phyloP scores from a whole-genome alignment of 495 filamentous ascomycete species.

The Barbatosphaeria neglecta region DNA sequence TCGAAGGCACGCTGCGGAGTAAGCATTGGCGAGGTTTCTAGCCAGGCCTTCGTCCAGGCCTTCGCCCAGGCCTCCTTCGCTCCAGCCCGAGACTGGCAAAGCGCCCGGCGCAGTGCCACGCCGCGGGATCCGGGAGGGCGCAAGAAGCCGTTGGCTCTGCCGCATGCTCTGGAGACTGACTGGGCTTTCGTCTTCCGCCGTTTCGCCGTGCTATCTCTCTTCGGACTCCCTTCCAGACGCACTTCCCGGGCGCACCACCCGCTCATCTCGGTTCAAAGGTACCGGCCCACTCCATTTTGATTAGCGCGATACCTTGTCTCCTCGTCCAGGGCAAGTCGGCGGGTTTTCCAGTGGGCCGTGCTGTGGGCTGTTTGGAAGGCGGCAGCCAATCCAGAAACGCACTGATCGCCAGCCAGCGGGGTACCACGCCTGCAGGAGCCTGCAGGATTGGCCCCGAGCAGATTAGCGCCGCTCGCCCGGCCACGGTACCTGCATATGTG shows the following conservation, averaged over 20 bases:
- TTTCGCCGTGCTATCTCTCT: no score
- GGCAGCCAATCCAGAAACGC: background rate
- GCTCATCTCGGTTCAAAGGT: constrained; percentile 10
- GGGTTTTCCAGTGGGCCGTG: no score
- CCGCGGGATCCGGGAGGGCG: background rate
- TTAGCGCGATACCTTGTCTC: background rate
- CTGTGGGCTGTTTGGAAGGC: background rate
- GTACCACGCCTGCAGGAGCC: no score
- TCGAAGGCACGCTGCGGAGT: no score
- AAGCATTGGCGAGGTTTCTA: no score
- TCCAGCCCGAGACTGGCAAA: background rate
- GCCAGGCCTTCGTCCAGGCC: background rate
- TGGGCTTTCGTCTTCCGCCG: no score
- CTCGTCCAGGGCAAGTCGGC: no score
- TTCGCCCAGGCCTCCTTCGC: background rate
- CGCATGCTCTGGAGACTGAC: no score
- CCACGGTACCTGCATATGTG: constrained; percentile 1
- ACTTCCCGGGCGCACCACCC: background rate
- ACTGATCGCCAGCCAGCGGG: background rate
- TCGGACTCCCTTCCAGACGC: no score
- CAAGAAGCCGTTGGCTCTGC: background rate
- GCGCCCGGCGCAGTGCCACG: background rate
- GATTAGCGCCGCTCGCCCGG: background rate
- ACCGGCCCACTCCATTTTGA: constrained; percentile 7
- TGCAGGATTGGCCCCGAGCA: background rate